Evolutionary conservation across 2,329 filamentous ascomycete species (phyloP), one percentile per base, ranked within the genome.

Genomic region (Camptophora hylomeconis): DNA sequence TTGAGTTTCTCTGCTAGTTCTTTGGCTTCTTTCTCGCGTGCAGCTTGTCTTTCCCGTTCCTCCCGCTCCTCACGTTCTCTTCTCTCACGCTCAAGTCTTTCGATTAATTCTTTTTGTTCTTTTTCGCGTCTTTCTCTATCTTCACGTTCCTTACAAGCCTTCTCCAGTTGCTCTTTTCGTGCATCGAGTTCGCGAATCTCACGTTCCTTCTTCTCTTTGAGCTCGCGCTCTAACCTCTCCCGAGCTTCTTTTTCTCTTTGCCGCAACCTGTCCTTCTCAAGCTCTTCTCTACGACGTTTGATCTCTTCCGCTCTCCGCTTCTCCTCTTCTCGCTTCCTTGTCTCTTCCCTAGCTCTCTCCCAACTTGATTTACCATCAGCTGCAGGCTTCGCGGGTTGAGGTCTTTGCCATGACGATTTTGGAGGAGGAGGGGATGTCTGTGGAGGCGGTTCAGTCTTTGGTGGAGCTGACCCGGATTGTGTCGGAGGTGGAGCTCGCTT

Each of bases 81-180:
- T 83, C 77, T 32, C 78, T 75, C 20, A 80, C 80, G 44, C 89
- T 83, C 51, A 89, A 82, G 38, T 72, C 74, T 5, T 81, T n/a
- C n/a, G n/a, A n/a, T n/a, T n/a, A n/a, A n/a, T n/a, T n/a, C n/a
- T n/a, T n/a, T n/a, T n/a, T n/a, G n/a, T n/a, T n/a, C n/a, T 16
- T 92, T 79, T 61, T 87, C 35, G 17, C 28, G 15, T 27, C 22
- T 20, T 25, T 28, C 9, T 24, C 12, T 20, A 14, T 33, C 28
- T 14, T 30, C 28, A 11, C 28, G 38, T 26, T 39, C 38, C 18
- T 39, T 36, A 20, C 35, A 35, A 12, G 50, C 49, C 20, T 52
- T 45, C 9, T 34, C 38, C 13, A 34, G 32, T 10, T 35, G 31
- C 16, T 31, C 28, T n/a, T 33, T 31, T 22, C 44, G 49, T 14